phyloP scores from a whole-genome alignment of 768 basidiomycete genomes.

The Mycena polygramma region DNA sequence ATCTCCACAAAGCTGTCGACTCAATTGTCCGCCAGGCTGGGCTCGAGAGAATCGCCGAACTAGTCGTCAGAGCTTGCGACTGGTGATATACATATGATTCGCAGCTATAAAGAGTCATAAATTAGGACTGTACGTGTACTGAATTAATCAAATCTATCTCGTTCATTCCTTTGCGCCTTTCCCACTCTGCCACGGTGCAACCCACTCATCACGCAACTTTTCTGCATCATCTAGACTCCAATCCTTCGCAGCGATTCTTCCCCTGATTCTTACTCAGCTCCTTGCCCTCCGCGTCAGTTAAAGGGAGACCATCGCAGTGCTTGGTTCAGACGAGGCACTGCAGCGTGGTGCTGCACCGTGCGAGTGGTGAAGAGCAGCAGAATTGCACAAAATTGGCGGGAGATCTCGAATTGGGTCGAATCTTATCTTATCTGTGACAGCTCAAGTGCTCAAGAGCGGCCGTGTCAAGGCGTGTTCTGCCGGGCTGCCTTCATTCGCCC shows the following conservation, averaged over 20 bases:
- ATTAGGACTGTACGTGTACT: conserved; percentile 1
- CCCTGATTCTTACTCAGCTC: conserved; percentile 84
- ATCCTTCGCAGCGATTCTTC: conserved; percentile 84
- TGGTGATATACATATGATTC: conserved; percentile 57
- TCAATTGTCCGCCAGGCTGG: conserved; percentile 53
- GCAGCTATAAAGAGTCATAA: conserved; percentile 7
- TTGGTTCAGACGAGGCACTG: no score
- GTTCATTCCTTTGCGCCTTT: not conserved
- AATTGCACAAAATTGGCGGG: no score
- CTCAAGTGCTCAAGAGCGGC: no score
- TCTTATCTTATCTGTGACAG: no score
- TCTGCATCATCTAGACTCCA: conserved; percentile 67
- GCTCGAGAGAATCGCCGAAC: conserved; percentile 76
- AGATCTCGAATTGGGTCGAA: no score
- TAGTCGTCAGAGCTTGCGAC: conserved; percentile 74
- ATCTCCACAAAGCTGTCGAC: not conserved
- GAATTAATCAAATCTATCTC: conserved; percentile 15
- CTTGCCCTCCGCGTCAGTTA: conserved; percentile 84
- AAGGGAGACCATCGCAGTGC: conserved; percentile 88
- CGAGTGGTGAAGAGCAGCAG: no score
- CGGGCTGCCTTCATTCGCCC: no score
- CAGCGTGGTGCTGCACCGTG: no score
- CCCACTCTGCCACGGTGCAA: conserved; percentile 67
- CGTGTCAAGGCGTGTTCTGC: no score
- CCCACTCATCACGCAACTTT: conserved; percentile 86